phyloP scores from a whole-genome alignment of 306 rosid species.

The Elaeagnus macrophylla region DNA sequence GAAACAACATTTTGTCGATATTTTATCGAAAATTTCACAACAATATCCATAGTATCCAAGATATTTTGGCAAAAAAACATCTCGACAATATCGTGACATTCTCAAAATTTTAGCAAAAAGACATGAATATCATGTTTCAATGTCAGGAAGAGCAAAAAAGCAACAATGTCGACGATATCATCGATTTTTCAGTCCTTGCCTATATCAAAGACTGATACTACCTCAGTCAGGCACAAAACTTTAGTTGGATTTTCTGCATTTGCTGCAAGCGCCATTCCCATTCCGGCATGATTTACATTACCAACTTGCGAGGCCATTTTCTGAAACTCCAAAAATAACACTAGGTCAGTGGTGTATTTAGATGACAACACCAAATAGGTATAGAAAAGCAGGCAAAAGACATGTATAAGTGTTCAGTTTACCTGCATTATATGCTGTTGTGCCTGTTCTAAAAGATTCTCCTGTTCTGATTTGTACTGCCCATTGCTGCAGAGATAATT shows the following conservation, averaged over 20 bases:
- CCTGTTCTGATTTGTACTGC: constrained; percentile 75
- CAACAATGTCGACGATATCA: too few species aligned
- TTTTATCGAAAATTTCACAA: too few species aligned
- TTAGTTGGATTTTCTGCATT: constrained; percentile 42
- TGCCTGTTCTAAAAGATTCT: constrained; percentile 53
- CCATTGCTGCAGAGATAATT: constrained; percentile 29
- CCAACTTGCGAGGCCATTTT: constrained; percentile 54
- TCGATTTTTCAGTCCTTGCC: too few species aligned
- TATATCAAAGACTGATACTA: constrained; percentile 19
- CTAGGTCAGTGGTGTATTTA: constrained; percentile 1
- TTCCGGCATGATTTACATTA: constrained; percentile 38
- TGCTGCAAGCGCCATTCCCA: constrained; percentile 23
- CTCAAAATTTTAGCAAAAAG: too few species aligned
- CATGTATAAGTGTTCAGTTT: not conserved
- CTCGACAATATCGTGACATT: too few species aligned
- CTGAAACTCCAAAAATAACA: constrained; percentile 19
- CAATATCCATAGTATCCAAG: too few species aligned
- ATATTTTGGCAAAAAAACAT: too few species aligned
- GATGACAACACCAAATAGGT: constrained; percentile 4
- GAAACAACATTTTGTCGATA: too few species aligned
- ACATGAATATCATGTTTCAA: too few species aligned
- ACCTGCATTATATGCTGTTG: constrained; percentile 80
- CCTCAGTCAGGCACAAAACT: constrained; percentile 68
- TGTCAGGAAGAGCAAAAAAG: too few species aligned
- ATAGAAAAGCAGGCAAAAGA: constrained; percentile 9